phyloP scores from a whole-genome alignment of 176 grass and related monocot genomes.

The Pharus latifolius region DNA sequence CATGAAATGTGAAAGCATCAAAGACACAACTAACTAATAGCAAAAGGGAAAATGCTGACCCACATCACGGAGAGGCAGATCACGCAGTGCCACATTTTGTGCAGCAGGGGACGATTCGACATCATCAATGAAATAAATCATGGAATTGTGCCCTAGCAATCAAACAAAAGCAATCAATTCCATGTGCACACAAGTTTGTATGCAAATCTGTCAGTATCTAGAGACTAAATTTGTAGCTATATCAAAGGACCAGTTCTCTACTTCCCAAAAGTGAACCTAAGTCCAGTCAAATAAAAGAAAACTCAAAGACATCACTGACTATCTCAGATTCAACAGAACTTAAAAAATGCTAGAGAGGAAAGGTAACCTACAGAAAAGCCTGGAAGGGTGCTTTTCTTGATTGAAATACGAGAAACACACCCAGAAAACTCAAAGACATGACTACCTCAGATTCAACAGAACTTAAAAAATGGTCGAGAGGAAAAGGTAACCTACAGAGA shows the following conservation, averaged over 20 bases:
- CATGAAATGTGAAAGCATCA: constrained; percentile 19
- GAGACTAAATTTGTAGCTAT: not conserved
- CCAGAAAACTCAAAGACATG: too few relatives aligned
- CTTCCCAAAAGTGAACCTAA: not conserved
- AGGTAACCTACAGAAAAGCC: not conserved
- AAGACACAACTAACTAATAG: constrained; percentile 31
- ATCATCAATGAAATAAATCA: constrained; percentile 94
- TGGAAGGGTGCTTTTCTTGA: not conserved
- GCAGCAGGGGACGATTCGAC: constrained; percentile 67
- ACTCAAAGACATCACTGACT: not conserved
- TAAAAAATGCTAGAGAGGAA: not conserved
- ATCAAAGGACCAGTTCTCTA: not conserved
- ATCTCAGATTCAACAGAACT: not conserved
- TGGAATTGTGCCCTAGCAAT: constrained; percentile 87
- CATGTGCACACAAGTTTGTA: not conserved
- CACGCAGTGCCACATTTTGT: constrained; percentile 70
- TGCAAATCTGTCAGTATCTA: not conserved
- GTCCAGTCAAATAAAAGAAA: not conserved
- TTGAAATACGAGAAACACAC: not conserved
- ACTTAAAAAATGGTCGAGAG: too few relatives aligned
- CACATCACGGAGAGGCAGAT: constrained; percentile 99
- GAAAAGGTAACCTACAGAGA: too few relatives aligned
- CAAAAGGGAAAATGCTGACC: constrained; percentile 96
- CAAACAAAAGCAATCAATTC: constrained; percentile 1
- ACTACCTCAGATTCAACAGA: too few relatives aligned